phyloP scores from a whole-genome alignment of 2,329 filamentous ascomycete species.

The Rhynchosporium agropyri region DNA sequence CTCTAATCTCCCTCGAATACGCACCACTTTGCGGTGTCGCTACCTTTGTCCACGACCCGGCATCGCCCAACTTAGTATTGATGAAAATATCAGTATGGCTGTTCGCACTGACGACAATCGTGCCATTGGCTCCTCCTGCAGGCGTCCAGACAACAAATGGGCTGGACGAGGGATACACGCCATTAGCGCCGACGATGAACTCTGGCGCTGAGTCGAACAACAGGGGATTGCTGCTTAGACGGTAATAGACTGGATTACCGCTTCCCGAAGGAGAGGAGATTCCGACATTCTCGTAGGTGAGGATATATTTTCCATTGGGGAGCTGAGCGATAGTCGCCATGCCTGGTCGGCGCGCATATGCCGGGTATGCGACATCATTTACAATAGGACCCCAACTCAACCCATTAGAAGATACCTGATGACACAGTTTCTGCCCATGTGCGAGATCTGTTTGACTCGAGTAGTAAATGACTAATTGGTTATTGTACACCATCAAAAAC shows the following conservation, averaged over 20 bases:
- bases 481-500: constrained; percentile 59
- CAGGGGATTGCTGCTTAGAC: constrained; percentile 11
- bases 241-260: constrained; percentile 17
- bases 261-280: background rate
- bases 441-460: constrained; percentile 64
- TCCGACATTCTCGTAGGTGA: constrained; percentile 58
- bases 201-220: constrained; percentile 6
- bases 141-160: constrained; percentile 28
- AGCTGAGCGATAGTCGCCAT: constrained; percentile 64
- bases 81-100: constrained; percentile 15
- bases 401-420: constrained; percentile 62
- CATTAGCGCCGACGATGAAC: background rate
- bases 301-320: constrained; percentile 58
- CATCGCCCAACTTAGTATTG: background rate
- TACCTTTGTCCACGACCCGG: constrained; percentile 12
- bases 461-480: constrained; percentile 66
- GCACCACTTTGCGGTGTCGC: constrained; percentile 19
- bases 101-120: constrained; percentile 9
- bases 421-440: constrained; percentile 67
- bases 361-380: constrained; percentile 61
- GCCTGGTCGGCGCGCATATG: constrained; percentile 62
- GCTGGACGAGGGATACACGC: background rate
- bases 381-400: constrained; percentile 58
- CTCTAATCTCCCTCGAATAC: constrained; percentile 22
- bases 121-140: background rate